Evolutionary conservation across 2,329 filamentous ascomycete genomes (phyloP).

Genomic region (Sclerotinia spermophila): DNA sequence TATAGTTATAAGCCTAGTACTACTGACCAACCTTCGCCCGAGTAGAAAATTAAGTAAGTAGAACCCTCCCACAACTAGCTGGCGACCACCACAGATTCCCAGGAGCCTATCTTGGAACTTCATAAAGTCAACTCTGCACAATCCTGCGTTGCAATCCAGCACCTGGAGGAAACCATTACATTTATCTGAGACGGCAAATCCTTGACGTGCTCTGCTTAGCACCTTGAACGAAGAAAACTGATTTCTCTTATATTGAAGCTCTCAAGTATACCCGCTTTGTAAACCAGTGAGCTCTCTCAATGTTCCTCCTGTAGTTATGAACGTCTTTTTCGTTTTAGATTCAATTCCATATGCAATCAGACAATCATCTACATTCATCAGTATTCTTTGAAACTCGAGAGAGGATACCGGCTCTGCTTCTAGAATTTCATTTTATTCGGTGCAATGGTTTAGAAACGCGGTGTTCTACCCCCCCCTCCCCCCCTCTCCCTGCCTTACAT

Average conservation of each 20-base stretch:
- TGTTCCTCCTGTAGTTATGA: not conserved
- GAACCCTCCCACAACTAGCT: not conserved
- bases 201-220: too few species aligned
- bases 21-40: not conserved
- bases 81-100: rapidly evolving
- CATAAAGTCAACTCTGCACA: rapidly evolving
- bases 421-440: not conserved
- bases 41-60: not conserved
- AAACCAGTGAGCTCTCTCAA: not conserved
- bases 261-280: not conserved
- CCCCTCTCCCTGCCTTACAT: too few species aligned
- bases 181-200: rapidly evolving
- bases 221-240: not conserved
- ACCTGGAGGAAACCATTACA: not conserved
- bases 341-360: not conserved
- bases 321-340: not conserved
- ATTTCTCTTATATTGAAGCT: not conserved
- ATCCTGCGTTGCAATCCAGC: too few species aligned
- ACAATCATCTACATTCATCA: not conserved
- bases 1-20: rapidly evolving
- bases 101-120: not conserved
- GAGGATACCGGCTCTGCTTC: not conserved
- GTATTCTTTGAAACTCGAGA: not conserved
- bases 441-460: rapidly evolving
- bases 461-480: not conserved